These are phyloP conservation scores for Hericium rajendrae DNA, from an alignment of 768 basidiomycete genomes.

Conservation along the genomic window DNA sequence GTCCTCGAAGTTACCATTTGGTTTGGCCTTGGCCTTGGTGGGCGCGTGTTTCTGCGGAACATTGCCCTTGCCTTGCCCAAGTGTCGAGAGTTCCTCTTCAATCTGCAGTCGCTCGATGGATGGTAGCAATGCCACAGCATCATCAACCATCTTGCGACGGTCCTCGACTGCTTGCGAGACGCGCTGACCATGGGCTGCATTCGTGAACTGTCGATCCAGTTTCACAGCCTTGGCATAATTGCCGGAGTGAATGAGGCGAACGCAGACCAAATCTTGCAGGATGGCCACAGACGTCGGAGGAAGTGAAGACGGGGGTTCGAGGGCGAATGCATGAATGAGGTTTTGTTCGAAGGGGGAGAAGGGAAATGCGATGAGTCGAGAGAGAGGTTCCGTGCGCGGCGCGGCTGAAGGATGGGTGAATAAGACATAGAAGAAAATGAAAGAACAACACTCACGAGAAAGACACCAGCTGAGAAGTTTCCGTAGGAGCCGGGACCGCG, in stretches of 20 bases:
- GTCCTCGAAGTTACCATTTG: conserved; percentile 10
- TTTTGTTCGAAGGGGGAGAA: conserved; percentile 56
- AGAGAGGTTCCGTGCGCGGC: conserved; percentile 40
- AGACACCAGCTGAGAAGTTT: conserved; percentile 63
- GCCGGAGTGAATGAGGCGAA: conserved; percentile 67
- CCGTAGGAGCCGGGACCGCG: conserved; percentile 42
- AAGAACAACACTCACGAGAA: conserved; percentile 41
- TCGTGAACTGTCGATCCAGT: conserved; percentile 53
- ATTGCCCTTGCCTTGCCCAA: not conserved
- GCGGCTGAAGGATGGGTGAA: conserved; percentile 4
- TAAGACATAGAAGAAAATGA: not conserved
- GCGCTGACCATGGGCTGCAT: conserved; percentile 23
- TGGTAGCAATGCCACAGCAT: conserved; percentile 56
- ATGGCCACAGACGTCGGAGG: conserved; percentile 41
- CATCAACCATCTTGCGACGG: conserved; percentile 63
- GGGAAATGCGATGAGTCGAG: conserved; percentile 55
- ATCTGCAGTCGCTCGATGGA: conserved; percentile 51
- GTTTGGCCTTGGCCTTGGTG: conserved; percentile 1
- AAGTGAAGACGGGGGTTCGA: conserved; percentile 41
- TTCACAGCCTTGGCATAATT: conserved; percentile 65
- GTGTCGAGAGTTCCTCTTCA: conserved; percentile 40
- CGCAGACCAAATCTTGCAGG: conserved; percentile 71
- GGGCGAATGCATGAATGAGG: conserved; percentile 46
- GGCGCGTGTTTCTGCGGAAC: conserved; percentile 9
- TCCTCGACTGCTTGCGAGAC: conserved; percentile 33